Conservation (phyloP, 2,329 filamentous ascomycete genomes). For the Basipetospora sp. region DNA sequence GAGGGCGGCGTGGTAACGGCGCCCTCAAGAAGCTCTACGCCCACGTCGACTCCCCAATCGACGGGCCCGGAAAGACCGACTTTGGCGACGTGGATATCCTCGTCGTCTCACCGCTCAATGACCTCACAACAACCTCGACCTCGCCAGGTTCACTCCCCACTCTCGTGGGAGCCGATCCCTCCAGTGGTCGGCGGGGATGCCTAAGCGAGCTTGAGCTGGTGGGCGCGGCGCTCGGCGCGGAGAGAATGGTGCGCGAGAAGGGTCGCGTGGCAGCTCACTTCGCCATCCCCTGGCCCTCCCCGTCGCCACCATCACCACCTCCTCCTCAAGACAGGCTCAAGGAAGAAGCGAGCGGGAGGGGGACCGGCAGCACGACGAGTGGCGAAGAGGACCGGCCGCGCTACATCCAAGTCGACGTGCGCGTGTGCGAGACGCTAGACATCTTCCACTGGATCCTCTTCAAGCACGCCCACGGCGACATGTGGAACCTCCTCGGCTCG, state of each 20-base stretch:
- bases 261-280: slow-evolving; percentile 24
- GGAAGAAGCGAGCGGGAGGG: no score
- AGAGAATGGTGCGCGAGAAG: slow-evolving; percentile 18
- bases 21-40: slow-evolving; percentile 37
- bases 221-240: slow-evolving; percentile 28
- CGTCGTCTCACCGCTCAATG: slow-evolving; percentile 38
- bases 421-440: slow-evolving; percentile 29
- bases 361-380: slow-evolving; percentile 14
- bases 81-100: slow-evolving; percentile 59
- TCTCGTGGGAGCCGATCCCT: background rate
- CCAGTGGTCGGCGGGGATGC: background rate
- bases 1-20: slow-evolving; percentile 27
- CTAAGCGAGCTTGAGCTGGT: slow-evolving; percentile 19
- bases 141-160: background rate
- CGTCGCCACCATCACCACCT: background rate
- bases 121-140: slow-evolving; percentile 7
- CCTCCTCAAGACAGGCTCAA: no score
- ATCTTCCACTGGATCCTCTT: slow-evolving; percentile 50
- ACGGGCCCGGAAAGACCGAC: slow-evolving; percentile 52
- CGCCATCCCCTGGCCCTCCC: slow-evolving; percentile 40
- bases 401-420: slow-evolving; percentile 57
- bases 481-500: slow-evolving; percentile 50
- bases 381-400: background rate
- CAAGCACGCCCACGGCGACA: slow-evolving; percentile 56
- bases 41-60: slow-evolving; percentile 44